Evolutionary conservation across 345 rosid genomes (phyloP).

Genomic region (Eucalyptus grandis): DNA sequence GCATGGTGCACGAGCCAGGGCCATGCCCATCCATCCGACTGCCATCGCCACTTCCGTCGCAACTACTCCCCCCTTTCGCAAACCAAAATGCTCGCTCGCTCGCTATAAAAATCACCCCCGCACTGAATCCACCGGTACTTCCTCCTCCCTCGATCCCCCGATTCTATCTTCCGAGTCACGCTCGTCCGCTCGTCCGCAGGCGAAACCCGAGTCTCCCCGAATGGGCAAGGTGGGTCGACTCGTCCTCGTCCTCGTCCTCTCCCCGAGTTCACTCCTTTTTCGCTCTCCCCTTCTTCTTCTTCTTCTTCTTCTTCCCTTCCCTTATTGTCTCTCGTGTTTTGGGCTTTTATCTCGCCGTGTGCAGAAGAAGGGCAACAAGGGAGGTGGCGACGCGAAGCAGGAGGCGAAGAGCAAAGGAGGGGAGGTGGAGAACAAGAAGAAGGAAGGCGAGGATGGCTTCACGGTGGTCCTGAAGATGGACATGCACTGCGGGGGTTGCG

Average conservation of each 20-base stretch:
- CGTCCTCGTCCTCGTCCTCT: background rate
- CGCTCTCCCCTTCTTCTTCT: background rate
- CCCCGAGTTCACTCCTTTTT: background rate
- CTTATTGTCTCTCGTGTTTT: background rate
- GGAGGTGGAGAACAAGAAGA: background rate
- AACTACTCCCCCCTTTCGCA: background rate
- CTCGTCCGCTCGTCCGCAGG: background rate
- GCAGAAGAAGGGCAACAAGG: slow-evolving; percentile 4
- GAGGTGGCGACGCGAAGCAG: background rate
- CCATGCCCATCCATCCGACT: background rate
- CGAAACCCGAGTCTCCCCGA: background rate
- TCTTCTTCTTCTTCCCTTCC: background rate
- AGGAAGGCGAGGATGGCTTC: slow-evolving; percentile 8
- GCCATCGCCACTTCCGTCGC: background rate
- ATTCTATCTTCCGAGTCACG: background rate
- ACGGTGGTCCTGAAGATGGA: slow-evolving; percentile 56
- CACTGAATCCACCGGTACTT: background rate
- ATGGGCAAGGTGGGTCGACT: background rate
- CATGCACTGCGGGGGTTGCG: slow-evolving; percentile 86
- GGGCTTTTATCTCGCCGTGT: background rate
- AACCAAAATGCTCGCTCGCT: background rate
- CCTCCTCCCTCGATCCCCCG: background rate
- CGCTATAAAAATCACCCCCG: background rate
- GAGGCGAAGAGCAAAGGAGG: slow-evolving; percentile 5
- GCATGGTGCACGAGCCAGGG: background rate